A percentile compares a stretch with the other conserved stretches of the same genome.
phyloP scores from a whole-genome alignment of 345 rosid genomes.

The Limnanthes douglasii region DNA sequence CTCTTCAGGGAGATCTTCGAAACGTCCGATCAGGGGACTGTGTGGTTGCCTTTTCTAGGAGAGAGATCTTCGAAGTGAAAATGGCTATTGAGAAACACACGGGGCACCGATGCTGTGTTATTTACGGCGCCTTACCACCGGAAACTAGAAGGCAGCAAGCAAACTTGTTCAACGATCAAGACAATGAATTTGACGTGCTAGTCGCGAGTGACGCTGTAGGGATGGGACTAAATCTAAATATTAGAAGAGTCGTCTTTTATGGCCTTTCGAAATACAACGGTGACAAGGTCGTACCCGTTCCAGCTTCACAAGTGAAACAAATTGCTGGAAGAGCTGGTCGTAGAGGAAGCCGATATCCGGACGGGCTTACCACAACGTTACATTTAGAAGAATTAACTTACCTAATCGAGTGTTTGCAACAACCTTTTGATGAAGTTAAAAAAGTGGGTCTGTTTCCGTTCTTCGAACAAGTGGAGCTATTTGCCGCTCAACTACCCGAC shows the following conservation, averaged over 20 bases:
- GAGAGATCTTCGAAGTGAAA: slow-evolving; percentile 91
- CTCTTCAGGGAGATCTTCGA: slow-evolving; percentile 57
- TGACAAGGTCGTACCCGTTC: slow-evolving; percentile 64
- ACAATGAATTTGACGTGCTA: slow-evolving; percentile 79
- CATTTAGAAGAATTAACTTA: slow-evolving; percentile 55
- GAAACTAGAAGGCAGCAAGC: slow-evolving; percentile 96
- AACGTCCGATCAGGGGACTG: slow-evolving; percentile 83
- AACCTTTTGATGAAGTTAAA: slow-evolving; percentile 66
- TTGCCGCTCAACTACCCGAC: slow-evolving; percentile 51
- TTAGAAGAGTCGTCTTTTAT: slow-evolving; percentile 75
- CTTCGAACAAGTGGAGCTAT: slow-evolving; percentile 89
- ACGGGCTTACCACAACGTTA: slow-evolving; percentile 78
- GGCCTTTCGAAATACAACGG: slow-evolving; percentile 74
- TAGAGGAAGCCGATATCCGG: slow-evolving; percentile 81
- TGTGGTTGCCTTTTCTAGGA: slow-evolving; percentile 82
- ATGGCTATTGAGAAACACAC: slow-evolving; percentile 77
- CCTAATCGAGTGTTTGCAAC: slow-evolving; percentile 71
- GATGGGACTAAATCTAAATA: slow-evolving; percentile 92
- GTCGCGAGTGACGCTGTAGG: slow-evolving; percentile 98
- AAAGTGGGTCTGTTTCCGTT: slow-evolving; percentile 85
- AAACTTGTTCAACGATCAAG: slow-evolving; percentile 72
- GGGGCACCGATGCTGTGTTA: slow-evolving; percentile 81
- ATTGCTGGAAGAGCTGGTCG: slow-evolving; percentile 97
- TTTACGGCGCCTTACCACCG: slow-evolving; percentile 92
- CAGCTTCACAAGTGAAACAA: slow-evolving; percentile 86